A percentile compares a stretch with the other conserved stretches of the same genome.
phyloP scores from a whole-genome alignment of 257 asterid species.

The Nicotiana tomentosiformis region DNA sequence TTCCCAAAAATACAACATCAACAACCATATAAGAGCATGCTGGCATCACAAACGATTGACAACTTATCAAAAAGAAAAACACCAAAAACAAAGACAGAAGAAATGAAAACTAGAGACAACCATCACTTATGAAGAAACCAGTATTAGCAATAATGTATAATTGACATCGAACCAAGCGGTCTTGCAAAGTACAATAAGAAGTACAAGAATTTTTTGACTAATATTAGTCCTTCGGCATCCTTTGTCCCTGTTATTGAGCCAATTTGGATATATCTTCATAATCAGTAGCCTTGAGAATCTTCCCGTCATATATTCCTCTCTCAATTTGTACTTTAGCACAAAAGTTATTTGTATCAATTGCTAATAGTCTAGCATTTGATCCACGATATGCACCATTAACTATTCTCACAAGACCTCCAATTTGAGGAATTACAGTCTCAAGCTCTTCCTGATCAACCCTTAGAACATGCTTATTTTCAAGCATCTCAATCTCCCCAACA shows the following conservation, averaged over 20 bases:
- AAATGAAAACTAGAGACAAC: neutral
- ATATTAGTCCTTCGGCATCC: neutral
- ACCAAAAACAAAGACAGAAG: neutral
- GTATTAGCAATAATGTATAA: neutral
- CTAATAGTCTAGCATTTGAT: constrained; percentile 60
- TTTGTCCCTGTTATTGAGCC: constrained; percentile 27
- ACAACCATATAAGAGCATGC: neutral
- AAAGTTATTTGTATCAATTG: constrained; percentile 52
- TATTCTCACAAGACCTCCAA: constrained; percentile 80
- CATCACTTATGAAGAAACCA: neutral
- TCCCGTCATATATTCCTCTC: constrained; percentile 85
- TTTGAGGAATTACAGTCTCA: constrained; percentile 94
- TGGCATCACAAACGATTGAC: neutral
- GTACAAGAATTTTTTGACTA: neutral
- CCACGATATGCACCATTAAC: constrained; percentile 93
- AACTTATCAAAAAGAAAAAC: neutral
- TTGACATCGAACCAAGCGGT: neutral
- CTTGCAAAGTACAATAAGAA: neutral
- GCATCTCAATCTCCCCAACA: constrained; percentile 89
- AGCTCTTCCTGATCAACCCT: constrained; percentile 93
- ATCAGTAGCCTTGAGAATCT: constrained; percentile 75
- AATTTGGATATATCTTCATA: constrained; percentile 86
- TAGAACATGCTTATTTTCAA: constrained; percentile 77
- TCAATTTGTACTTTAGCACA: constrained; percentile 83
- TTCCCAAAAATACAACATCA: neutral